Evolutionary conservation across 768 basidiomycete genomes (phyloP), one percentile per base, ranked within the genome.

Genomic region (Boletus subcaerulescens): DNA sequence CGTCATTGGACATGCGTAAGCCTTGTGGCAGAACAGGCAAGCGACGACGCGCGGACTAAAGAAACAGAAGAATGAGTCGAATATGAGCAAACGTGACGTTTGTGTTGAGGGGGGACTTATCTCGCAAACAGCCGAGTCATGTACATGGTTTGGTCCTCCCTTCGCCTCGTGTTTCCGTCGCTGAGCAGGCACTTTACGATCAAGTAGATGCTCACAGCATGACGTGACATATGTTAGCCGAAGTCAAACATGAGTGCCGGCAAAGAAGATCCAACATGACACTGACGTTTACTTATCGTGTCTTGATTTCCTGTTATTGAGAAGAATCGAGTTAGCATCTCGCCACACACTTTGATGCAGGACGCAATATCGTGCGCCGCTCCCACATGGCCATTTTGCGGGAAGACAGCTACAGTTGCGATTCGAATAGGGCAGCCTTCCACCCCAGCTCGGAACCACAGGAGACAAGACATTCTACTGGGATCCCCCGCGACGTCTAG

Each of bases 1-100:
- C 63, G 66, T 66, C 58, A 68, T 52, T 15, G 17, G 39, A 48
- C 65, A 68, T 44, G 65, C 64, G 39, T 40, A 31, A 43, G 51
- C 61, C 66, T 45, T 55, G 61, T 54, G 64, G 58, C 49, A 36
- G 17, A 36, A 17, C 20, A 45, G 31, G 13, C 55, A 59, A 53
- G 51, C 50, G 52, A 58, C 39, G 32, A 32, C 48, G 50, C 50
- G 29, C 55, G 15, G 47, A 43, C 40, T 20, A 18, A 52, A 50
- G 39, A 50, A 45, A 50, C 22, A 29, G 31, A 15, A 53, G 9
- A 20, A 43, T 12, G 40, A 40, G n/a, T n/a, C 3, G 46, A 24
- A 31, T 44, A 33, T 52, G 40, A 14, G 46, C 29, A 46, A 41
- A 56, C 54, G 13, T 33, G 45, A 46, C 41, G 24, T 17, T 40